A percentile compares a stretch with the other conserved stretches of the same genome.
phyloP scores from a whole-genome alignment of 768 basidiomycete species.

The Leccinum imitatum region DNA sequence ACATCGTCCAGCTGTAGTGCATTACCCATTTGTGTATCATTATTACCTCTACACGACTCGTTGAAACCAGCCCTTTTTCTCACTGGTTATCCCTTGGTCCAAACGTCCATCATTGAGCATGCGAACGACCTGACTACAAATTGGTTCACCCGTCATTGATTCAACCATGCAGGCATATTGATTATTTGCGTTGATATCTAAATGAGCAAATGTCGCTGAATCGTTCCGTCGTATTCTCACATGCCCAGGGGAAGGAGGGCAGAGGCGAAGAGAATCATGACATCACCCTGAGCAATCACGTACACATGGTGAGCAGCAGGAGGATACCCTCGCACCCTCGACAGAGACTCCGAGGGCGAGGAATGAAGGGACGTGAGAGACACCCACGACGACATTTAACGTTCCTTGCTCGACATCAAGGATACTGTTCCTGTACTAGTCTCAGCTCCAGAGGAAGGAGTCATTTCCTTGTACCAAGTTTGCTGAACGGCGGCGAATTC shows the following conservation, averaged over 20 bases:
- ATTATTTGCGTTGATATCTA: neutral
- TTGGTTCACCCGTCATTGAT: too few species aligned
- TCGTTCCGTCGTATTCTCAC: neutral
- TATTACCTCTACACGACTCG: constrained; percentile 1
- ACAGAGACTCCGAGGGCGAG: neutral
- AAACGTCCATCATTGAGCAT: too few species aligned
- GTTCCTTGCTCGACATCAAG: neutral
- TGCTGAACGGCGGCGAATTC: neutral
- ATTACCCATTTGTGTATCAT: neutral
- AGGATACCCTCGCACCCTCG: neutral
- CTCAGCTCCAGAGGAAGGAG: neutral
- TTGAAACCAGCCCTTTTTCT: neutral
- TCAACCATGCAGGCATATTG: neutral
- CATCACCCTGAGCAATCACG: neutral
- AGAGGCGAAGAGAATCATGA: neutral
- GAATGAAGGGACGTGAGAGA: neutral
- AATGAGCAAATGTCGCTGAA: neutral
- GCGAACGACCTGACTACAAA: neutral
- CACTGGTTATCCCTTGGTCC: neutral
- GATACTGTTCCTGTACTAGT: neutral
- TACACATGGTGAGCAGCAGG: neutral
- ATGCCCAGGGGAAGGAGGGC: neutral
- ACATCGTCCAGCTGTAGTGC: constrained; percentile 27
- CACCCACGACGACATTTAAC: neutral
- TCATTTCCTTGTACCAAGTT: neutral